Conservation (phyloP, 2,329 filamentous ascomycete species). For the Calonectria henricotiae region DNA sequence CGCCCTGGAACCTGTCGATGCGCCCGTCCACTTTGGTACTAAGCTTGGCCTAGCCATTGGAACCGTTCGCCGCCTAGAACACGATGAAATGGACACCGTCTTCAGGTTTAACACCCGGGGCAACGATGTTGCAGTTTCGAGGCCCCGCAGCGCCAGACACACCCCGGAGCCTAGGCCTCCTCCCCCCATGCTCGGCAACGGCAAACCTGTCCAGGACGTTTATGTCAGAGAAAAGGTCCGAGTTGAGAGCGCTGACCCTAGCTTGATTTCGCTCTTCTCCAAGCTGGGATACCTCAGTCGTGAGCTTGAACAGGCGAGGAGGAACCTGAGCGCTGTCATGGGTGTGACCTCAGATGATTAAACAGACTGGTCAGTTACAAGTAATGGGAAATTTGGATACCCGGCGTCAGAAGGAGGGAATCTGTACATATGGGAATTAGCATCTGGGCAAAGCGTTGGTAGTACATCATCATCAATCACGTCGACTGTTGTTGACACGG, state of each 20-base stretch:
- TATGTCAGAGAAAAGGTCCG: slow-evolving; percentile 91
- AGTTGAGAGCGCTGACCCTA: slow-evolving; percentile 92
- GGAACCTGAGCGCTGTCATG: slow-evolving; percentile 85
- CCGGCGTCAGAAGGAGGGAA: slow-evolving; percentile 35
- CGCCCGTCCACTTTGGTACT: slow-evolving; percentile 74
- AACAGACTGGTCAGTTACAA: slow-evolving; percentile 35
- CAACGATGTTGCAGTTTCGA: slow-evolving; percentile 51
- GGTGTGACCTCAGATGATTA: slow-evolving; percentile 65
- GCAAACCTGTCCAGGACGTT: slow-evolving; percentile 71
- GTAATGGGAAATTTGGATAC: slow-evolving; percentile 51
- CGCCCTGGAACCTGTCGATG: slow-evolving; percentile 78
- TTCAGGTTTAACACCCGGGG: slow-evolving; percentile 75
- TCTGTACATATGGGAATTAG: slow-evolving; percentile 26
- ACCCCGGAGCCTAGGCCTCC: slow-evolving; percentile 47
- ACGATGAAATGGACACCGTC: slow-evolving; percentile 85
- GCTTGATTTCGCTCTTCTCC: slow-evolving; percentile 84
- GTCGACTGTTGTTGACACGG: slow-evolving; percentile 21
- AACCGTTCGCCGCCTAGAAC: slow-evolving; percentile 75
- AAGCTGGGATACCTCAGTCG: slow-evolving; percentile 87
- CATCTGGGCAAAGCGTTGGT: slow-evolving; percentile 23
- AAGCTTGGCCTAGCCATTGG: slow-evolving; percentile 82
- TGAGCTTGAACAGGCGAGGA: slow-evolving; percentile 78
- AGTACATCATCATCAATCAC: neutral
- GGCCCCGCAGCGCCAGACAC: slow-evolving; percentile 48
- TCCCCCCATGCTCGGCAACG: slow-evolving; percentile 41